phyloP scores from a whole-genome alignment of 306 rosid species.

The Purshia tridentata region DNA sequence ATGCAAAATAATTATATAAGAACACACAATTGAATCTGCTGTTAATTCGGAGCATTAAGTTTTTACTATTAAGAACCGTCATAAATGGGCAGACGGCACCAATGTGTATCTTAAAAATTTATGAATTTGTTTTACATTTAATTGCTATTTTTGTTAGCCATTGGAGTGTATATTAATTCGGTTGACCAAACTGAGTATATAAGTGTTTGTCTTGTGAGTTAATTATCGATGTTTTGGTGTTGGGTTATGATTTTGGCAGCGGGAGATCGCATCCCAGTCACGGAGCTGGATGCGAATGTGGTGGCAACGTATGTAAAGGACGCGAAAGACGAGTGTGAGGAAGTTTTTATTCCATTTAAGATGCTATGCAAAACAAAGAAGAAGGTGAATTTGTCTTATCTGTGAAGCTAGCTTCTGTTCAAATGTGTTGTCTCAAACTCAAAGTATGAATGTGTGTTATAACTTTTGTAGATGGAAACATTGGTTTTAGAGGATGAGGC shows the following conservation, averaged over 20 bases:
- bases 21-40: too few species aligned
- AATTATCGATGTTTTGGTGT: slow-evolving; percentile 5
- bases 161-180: not conserved
- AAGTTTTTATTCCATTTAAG: slow-evolving; percentile 60
- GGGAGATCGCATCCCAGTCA: slow-evolving; percentile 63
- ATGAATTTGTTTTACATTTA: too few species aligned
- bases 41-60: too few species aligned
- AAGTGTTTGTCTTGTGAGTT: slow-evolving; percentile 7
- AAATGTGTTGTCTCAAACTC: slow-evolving; percentile 2
- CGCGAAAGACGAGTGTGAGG: slow-evolving; percentile 53
- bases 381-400: slow-evolving; percentile 36
- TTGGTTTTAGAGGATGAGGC: slow-evolving; percentile 72
- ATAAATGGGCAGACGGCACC: too few species aligned
- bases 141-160: not conserved
- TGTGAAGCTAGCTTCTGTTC: slow-evolving; percentile 12
- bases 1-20: too few species aligned
- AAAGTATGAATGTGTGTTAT: not conserved
- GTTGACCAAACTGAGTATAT: not conserved
- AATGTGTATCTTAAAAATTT: too few species aligned
- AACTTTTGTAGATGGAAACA: slow-evolving; percentile 63
- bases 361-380: slow-evolving; percentile 48
- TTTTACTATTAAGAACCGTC: too few species aligned
- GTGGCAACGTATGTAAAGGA: slow-evolving; percentile 62
- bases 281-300: slow-evolving; percentile 50
- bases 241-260: slow-evolving; percentile 38